Conservation (phyloP, 495 filamentous ascomycete species). For the Acidomyces sp. region DNA sequence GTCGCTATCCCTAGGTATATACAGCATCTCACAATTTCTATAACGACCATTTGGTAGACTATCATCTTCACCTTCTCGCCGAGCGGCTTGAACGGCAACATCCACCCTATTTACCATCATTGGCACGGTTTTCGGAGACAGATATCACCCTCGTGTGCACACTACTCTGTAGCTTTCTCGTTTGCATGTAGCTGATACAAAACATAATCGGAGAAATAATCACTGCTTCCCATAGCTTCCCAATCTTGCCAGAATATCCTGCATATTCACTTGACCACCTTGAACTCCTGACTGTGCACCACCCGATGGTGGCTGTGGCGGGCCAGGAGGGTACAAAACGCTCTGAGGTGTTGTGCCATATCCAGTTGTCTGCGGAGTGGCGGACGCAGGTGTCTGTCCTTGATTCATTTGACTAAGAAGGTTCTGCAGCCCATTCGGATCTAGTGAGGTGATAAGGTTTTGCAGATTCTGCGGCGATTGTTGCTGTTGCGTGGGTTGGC, state of each 20-base stretch:
- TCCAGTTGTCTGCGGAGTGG: background rate
- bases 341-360: background rate
- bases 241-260: conserved; percentile 19
- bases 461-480: conserved; percentile 37
- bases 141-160: no score
- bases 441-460: conserved; percentile 48
- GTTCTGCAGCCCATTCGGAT: conserved; percentile 58
- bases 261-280: conserved; percentile 13
- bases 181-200: no score
- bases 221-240: conserved; percentile 9
- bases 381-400: conserved; percentile 13
- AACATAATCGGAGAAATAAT: no score
- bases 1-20: no score
- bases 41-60: no score
- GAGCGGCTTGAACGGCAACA: no score
- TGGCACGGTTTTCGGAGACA: no score
- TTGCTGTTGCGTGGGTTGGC: conserved; percentile 19
- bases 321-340: background rate
- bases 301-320: background rate
- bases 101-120: no score
- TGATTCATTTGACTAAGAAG: conserved; percentile 51
- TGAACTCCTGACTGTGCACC: background rate
- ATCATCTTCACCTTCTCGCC: no score
- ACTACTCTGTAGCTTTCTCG: no score
- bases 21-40: no score